phyloP scores from a whole-genome alignment of 2,329 filamentous ascomycete species.

The Colletotrichum higginsianum region DNA sequence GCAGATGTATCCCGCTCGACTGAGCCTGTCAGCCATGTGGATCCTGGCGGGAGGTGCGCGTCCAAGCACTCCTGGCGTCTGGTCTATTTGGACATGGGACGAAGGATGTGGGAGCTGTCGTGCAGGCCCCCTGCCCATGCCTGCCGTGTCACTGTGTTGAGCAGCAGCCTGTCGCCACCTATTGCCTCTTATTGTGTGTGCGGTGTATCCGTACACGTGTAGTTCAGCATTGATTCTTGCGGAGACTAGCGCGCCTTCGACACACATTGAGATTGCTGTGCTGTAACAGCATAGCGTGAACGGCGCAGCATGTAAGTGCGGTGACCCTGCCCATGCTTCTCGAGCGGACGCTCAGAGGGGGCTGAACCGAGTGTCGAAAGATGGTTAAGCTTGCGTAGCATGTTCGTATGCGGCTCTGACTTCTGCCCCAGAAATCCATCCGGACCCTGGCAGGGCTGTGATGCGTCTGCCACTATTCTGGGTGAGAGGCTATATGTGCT shows the following conservation, averaged over 20 bases:
- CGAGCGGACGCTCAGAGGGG: neutral
- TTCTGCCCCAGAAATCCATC: neutral
- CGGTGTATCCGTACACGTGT: too few species aligned
- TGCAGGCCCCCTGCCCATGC: slow-evolving; percentile 4
- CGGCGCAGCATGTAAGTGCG: neutral
- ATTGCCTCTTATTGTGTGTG: neutral
- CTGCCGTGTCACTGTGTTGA: neutral
- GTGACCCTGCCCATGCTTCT: too few species aligned
- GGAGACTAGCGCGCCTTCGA: neutral
- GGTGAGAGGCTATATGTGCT: slow-evolving; percentile 27
- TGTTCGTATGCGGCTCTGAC: neutral
- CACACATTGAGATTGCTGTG: neutral
- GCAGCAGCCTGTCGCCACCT: neutral
- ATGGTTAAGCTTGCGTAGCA: neutral
- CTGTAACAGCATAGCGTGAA: neutral
- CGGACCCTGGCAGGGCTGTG: neutral
- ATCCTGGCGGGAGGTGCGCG: slow-evolving; percentile 25
- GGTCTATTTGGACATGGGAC: slow-evolving; percentile 29
- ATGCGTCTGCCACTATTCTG: neutral
- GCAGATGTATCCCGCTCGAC: slow-evolving; percentile 18
- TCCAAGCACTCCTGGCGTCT: slow-evolving; percentile 28
- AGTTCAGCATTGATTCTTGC: neutral
- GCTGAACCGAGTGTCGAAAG: neutral
- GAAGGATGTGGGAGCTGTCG: slow-evolving; percentile 26
- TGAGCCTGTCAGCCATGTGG: slow-evolving; percentile 35